Evolutionary conservation across 2,329 filamentous ascomycete species (phyloP), one percentile per base, ranked within the genome.

Genomic region (Rhinocladiella similis): DNA sequence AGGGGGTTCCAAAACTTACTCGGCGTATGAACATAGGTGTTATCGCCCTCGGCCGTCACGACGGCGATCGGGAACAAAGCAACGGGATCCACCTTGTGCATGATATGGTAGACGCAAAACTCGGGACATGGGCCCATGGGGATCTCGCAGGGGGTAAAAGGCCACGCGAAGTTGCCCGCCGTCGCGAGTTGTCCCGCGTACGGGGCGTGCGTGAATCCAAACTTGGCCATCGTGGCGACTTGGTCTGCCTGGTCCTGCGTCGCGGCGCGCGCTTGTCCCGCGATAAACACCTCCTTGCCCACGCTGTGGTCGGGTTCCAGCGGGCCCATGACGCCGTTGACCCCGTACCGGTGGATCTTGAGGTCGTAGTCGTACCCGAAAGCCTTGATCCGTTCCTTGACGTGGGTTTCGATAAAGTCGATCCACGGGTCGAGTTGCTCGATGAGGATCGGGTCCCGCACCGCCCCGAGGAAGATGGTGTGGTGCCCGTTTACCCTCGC

Each of bases 161-260:
- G 73, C 27, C 27, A 56, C 9, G 54, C 54, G 41, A 83, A 75
- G 56, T 82, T 82, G 0, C 80, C 81, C 0, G 74, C 70, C 0
- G 78, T 83, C 0, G 78, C 80, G 18, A 77, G 75, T 61, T 83
- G 80, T 0, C 75, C 73, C 0, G 70, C 67, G 52, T 83, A 83
- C 0, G 74, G 70, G 0, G 68, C 75, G 56, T 83, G 80, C 49
- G 75, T 66, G 14, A 69, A 68, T 1, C 66, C 74, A 9, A 77
- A 68, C 39, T 74, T 72, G 0, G 73, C 73, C 4, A 70, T 71
- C n/a, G 69, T 69, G 1, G 73, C 75, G 25, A 81, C 67, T 12
- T 68, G 72, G 5, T 69, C 75, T 0, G 80, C 77, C 0, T 77
- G 56, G 4, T 70, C 67, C 50, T 82, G 79, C 0, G 77, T 73